Evolutionary conservation across 768 basidiomycete species (phyloP), one percentile per base, ranked within the genome.

Genomic region (Amanita jacksonii): DNA sequence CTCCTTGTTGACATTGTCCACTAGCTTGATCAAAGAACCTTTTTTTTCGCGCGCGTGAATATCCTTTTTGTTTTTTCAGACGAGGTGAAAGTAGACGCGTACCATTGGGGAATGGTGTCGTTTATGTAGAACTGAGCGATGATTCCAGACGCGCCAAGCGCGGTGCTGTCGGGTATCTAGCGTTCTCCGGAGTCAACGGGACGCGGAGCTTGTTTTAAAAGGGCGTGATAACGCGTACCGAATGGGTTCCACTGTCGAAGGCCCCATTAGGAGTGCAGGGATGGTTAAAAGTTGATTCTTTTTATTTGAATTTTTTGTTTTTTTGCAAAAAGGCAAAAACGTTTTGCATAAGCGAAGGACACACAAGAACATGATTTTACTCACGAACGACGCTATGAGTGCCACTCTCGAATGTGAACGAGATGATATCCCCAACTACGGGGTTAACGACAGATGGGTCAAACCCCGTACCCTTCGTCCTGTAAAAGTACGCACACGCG

Each of bases 1-100:
- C 66, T 9, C 66, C 68, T 49, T 62, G 51, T 24, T 54, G 51
- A 50, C 64, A 68, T n/a, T 56, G 49, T 15, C 66, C 65, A 36
- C 62, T 60, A 12, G 66, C 67, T 53, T 65, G 53, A 45, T 68
- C 66, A 45, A 64, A 68, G 54, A 66, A 62, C 62, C 63, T 66
- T n/a, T n/a, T n/a, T n/a, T n/a, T n/a, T n/a, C n/a, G n/a, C n/a
- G n/a, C n/a, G n/a, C n/a, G n/a, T n/a, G n/a, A n/a, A n/a, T n/a
- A n/a, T n/a, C n/a, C n/a, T n/a, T n/a, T n/a, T n/a, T n/a, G n/a
- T n/a, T n/a, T n/a, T n/a, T 15, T 19, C 35, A 24, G n/a, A 38
- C 10, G 12, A 44, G 13, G 23, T 39, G 16, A 8, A n/a, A 12
- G n/a, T 9, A 8, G 31, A 20, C n/a, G 27, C 50, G 23, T 48